A percentile compares a stretch with the other conserved stretches of the same genome.
Evolutionary conservation across 257 asterid genomes (phyloP).

Genomic region (Ophiorrhiza pumila): DNA sequence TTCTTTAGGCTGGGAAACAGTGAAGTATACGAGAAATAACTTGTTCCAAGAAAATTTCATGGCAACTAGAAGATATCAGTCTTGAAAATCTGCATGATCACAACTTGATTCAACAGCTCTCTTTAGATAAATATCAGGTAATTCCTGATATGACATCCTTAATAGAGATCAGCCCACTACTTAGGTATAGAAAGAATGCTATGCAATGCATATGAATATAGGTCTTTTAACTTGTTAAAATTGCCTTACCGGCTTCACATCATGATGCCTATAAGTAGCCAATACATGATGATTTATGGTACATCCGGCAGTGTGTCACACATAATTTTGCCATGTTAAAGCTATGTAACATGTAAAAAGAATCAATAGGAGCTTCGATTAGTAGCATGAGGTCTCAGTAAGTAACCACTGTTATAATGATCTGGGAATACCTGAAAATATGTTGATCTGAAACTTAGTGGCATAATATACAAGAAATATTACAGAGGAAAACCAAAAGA

Average conservation of each 20-base stretch:
- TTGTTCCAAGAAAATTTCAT: background rate
- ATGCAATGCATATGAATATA: background rate
- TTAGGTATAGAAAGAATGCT: background rate
- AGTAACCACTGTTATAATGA: background rate
- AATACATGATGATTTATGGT: background rate
- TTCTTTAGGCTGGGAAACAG: background rate
- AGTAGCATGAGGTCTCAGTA: too few relatives aligned
- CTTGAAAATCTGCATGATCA: background rate
- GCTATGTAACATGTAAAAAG: background rate
- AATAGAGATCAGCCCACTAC: background rate
- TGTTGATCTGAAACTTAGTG: background rate
- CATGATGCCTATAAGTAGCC: background rate
- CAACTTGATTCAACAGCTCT: background rate
- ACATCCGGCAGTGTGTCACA: too few relatives aligned
- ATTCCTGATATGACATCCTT: background rate
- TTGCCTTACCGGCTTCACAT: background rate
- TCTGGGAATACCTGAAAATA: background rate
- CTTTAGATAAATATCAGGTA: background rate
- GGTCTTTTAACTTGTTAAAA: background rate
- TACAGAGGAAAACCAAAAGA: constrained; percentile 3
- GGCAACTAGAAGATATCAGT: background rate
- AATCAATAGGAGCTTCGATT: background rate
- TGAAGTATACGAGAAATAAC: background rate
- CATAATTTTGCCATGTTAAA: too few relatives aligned
- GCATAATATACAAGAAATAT: constrained; percentile 1